Conservation (phyloP, 805 yeast species). For the Schwanniomyces polymorphus region DNA sequence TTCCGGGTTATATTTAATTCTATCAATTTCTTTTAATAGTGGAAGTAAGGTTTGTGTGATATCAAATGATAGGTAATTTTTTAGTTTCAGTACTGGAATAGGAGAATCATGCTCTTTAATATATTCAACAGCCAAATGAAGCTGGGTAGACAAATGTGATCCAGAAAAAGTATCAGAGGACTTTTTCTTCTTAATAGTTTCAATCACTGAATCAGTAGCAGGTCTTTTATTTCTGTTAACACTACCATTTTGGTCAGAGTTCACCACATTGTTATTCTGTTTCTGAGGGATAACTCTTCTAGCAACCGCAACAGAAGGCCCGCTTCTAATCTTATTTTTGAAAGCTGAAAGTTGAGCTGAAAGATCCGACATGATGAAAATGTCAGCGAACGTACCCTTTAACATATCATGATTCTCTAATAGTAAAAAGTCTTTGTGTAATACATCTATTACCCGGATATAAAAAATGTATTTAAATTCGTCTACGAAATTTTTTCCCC, state of each 20-base stretch:
- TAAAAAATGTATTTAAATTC: background rate
- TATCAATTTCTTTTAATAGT: conserved; percentile 70
- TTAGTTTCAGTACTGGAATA: conserved; percentile 62
- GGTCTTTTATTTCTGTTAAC: conserved; percentile 12
- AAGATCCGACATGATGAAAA: conserved; percentile 29
- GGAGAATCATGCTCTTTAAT: conserved; percentile 74
- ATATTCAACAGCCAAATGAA: conserved; percentile 88
- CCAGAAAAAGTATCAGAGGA: conserved; percentile 34
- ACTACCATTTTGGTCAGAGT: background rate
- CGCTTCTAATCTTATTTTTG: conserved; percentile 44
- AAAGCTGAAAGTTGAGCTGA: conserved; percentile 47
- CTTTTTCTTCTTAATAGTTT: conserved; percentile 37
- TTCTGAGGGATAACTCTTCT: conserved; percentile 16
- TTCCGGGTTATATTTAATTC: conserved; percentile 66
- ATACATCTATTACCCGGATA: conserved; percentile 3
- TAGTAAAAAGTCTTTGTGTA: background rate
- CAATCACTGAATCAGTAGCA: conserved; percentile 24
- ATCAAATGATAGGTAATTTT: conserved; percentile 62
- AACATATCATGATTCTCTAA: background rate
- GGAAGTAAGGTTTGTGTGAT: conserved; percentile 66
- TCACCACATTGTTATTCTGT: background rate
- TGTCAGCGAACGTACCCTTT: background rate
- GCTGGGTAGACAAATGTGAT: conserved; percentile 78
- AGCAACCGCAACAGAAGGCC: conserved; percentile 41
- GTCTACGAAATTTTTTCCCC: background rate